Evolutionary conservation across 495 filamentous ascomycete species (phyloP), one percentile per base, ranked within the genome.

Genomic region (Aspergillus nidulans): DNA sequence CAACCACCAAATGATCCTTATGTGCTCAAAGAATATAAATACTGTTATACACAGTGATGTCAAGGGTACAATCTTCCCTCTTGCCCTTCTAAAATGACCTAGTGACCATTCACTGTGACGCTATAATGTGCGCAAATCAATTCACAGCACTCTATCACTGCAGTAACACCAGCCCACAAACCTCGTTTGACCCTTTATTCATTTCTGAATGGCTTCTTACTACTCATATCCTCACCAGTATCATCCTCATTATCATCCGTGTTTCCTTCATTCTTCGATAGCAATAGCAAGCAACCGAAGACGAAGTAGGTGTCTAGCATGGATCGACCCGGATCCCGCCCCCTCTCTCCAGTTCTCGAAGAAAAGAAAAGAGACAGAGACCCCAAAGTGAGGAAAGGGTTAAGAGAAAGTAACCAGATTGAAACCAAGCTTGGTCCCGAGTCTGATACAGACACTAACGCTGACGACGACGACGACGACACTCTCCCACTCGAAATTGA

Each of bases 401-500:
- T n/a, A 7, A 34, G 25, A 28, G 20, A 45, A 9, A 21, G 28
- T n/a, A 15, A 25, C 2, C 8, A 15, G 28, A 6, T 9, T 43
- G 18, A 34, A 12, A 34, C 6, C 30, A 26, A 49, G 30, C 23
- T 6, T 18, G 8, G 38, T 21, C 10, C 26, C 7, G 46, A 49
- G 19, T 15, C 45, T 34, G 19, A 36, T 10, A 49, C 23, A 13
- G 36, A 13, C 36, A 39, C 8, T 39, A 15, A 39, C 15, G 6
- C 2, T 51, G 32, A 30, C 18, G 51, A 28, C 5, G 24, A 43
- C 8, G 30, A 54, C 6, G 52, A 46, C 19, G 43, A 53, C n/a
- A 39, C 16, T 2, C 12, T 21, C 44, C 53, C 57, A 12, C 24
- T 63, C 9, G 58, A 61, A 23, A 32, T 61, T 23, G 30, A 45